phyloP scores from a whole-genome alignment of 352 stramenopile genomes.

The Blastocystis sp. region DNA sequence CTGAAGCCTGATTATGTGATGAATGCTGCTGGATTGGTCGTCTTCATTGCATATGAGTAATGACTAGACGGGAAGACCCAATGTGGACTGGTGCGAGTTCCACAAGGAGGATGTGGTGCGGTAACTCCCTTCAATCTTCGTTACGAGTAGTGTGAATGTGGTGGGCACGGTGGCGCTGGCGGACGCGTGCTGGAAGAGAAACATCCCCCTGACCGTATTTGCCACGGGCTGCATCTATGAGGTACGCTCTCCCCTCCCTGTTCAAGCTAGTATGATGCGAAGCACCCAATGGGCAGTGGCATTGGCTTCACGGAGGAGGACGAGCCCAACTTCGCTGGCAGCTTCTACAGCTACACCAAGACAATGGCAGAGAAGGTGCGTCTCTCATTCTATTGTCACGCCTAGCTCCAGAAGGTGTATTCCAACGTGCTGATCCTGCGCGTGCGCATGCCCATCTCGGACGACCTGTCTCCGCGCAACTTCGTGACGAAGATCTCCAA shows the following conservation, averaged over 20 bases:
- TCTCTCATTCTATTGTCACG: too few species aligned
- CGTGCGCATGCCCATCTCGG: slow-evolving; percentile 86
- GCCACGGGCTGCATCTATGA: slow-evolving; percentile 86
- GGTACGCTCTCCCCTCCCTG: not conserved
- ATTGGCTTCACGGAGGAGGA: slow-evolving; percentile 85
- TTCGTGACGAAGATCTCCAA: slow-evolving; percentile 83
- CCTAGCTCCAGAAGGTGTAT: slow-evolving; percentile 77
- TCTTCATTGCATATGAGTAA: not conserved
- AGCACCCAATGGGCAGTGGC: slow-evolving; percentile 77
- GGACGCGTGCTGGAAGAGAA: slow-evolving; percentile 77
- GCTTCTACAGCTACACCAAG: slow-evolving; percentile 87
- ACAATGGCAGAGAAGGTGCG: slow-evolving; percentile 78
- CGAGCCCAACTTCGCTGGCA: slow-evolving; percentile 83
- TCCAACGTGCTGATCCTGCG: slow-evolving; percentile 80
- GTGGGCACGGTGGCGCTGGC: slow-evolving; percentile 78
- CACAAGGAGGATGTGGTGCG: slow-evolving; percentile 73
- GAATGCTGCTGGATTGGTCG: slow-evolving; percentile 79
- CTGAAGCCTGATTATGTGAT: slow-evolving; percentile 83
- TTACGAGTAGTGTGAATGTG: slow-evolving; percentile 76
- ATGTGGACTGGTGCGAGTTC: slow-evolving; percentile 88
- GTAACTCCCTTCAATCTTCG: slow-evolving; percentile 77
- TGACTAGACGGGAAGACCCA: slow-evolving; percentile 79
- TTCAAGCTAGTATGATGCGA: slow-evolving; percentile 79
- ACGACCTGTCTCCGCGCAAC: slow-evolving; percentile 77
- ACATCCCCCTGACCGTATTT: slow-evolving; percentile 84